Evolutionary conservation across 2,329 filamentous ascomycete species (phyloP).

Genomic region (Cordyceps cateniannulata): DNA sequence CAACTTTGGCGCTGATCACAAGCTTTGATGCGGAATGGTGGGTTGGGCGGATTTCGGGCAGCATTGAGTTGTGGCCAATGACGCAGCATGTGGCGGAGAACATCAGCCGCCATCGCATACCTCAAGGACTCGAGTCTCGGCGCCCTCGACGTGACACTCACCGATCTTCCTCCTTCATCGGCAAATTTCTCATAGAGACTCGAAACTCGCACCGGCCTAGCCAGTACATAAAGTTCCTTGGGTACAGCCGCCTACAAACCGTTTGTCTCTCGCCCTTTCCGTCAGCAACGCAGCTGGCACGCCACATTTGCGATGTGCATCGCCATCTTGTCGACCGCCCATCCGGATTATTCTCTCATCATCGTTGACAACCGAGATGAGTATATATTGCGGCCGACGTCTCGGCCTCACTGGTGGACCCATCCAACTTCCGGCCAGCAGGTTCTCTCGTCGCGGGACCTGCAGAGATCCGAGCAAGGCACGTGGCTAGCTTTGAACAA

Average conservation of each 20-base stretch:
- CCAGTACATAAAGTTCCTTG: not conserved
- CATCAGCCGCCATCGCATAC: constrained; percentile 1
- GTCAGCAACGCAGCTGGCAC: constrained; percentile 51
- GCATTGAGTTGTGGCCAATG: constrained; percentile 5
- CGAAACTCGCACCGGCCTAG: not conserved
- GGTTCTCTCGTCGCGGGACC: constrained; percentile 55
- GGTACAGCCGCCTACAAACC: not conserved
- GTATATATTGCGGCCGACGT: constrained; percentile 59
- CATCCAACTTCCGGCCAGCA: constrained; percentile 34
- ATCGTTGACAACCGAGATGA: constrained; percentile 75
- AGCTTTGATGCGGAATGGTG: not conserved
- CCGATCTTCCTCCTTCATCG: not conserved
- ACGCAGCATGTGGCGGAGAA: constrained; percentile 2
- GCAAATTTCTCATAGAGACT: not conserved
- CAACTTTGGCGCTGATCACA: not conserved
- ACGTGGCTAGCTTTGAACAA: constrained; percentile 61
- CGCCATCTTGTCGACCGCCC: constrained; percentile 66
- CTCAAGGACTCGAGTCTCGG: not conserved
- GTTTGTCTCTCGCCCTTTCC: not conserved
- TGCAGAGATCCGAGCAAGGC: constrained; percentile 54
- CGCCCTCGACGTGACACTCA: not conserved
- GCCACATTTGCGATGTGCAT: constrained; percentile 69
- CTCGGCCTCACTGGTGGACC: constrained; percentile 58
- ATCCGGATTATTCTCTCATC: constrained; percentile 69
- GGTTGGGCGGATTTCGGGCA: constrained; percentile 7